Evolutionary conservation across 73 alveolate species (phyloP), one percentile per base, ranked within the genome.

Genomic region (Durusdinium trenchii): DNA sequence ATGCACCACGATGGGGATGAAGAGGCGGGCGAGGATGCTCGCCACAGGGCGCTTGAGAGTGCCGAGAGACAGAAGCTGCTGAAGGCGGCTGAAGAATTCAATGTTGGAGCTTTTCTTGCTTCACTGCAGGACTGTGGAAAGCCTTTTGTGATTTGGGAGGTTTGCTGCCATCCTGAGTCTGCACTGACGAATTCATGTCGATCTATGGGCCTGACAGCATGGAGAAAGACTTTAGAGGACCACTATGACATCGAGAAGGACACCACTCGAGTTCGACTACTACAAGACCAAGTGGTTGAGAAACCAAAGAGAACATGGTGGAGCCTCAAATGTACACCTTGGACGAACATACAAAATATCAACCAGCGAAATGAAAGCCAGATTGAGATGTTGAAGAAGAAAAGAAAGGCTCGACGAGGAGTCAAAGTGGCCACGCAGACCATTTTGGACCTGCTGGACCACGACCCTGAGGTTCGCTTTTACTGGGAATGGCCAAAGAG

Each of bases 401-500:
- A n/a, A 42, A 83, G 73, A 50, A 54, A 85, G 43, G 30, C 42
- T 28, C 40, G 32, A 3, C 43, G 90, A 79, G 67, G 43, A 2
- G 52, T 6, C 32, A 6, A 43, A 30, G 43, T 46, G 14, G 52
- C 36, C 2, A 42, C 2, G 16, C 12, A 10, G 36, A 52, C 51
- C 38, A 51, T 51, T 32, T 7, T 9, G 76, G 40, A 35, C 36
- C 6, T 26, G 50, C 23, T 83, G 14, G 18, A n/a, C 0, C 48
- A 35, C 3, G 43, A n/a, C 16, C 94, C 51, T 5, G 16, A 2
- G 18, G 3, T n/a, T 32, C 18, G 36, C 38, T 43, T 89, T 43
- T 89, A 89, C 86, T 61, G 50, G 69, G 96, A 89, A 32, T 89
- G 96, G 96, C 96, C 96, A 0, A 89, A 64, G 32, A 28, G n/a